phyloP scores from a whole-genome alignment of 208 protist genomes.

The Endotrypanum monterogeii region DNA sequence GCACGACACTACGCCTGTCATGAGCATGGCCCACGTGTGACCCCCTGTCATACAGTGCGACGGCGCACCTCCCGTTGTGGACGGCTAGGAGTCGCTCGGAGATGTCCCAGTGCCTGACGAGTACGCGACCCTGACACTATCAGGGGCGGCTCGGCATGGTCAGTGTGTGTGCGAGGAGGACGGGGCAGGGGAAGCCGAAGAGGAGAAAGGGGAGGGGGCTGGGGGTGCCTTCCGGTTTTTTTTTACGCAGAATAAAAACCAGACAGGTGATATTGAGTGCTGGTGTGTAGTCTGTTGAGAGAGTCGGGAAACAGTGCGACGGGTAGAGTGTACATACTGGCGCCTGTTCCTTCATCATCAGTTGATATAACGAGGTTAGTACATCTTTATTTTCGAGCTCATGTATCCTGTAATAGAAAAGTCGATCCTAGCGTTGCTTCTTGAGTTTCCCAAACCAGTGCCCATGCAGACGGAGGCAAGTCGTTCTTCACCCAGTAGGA shows the following conservation, averaged over 20 bases:
- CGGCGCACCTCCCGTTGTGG: too few relatives aligned
- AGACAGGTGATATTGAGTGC: too few relatives aligned
- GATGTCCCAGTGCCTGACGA: neutral
- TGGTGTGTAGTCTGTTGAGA: too few relatives aligned
- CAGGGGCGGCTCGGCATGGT: neutral
- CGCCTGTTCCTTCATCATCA: neutral
- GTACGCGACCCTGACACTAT: neutral
- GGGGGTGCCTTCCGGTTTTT: neutral
- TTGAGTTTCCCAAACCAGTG: constrained; percentile 29
- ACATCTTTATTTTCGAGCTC: neutral
- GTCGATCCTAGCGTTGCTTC: constrained; percentile 39
- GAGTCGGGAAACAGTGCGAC: too few relatives aligned
- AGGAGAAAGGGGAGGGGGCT: too few relatives aligned
- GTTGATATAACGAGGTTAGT: neutral
- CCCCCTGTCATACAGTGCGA: too few relatives aligned
- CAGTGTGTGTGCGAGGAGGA: neutral
- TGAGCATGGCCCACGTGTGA: too few relatives aligned
- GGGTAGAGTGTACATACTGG: neutral
- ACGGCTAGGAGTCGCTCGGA: neutral
- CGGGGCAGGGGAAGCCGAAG: too few relatives aligned
- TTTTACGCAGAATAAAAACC: too few relatives aligned
- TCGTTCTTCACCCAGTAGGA: constrained; percentile 23
- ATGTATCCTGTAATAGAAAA: constrained; percentile 16
- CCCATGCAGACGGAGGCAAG: constrained; percentile 39
- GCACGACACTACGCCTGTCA: too few relatives aligned